Conservation (phyloP, 2,329 filamentous ascomycete genomes). For the Cryphonectria radicalis region DNA sequence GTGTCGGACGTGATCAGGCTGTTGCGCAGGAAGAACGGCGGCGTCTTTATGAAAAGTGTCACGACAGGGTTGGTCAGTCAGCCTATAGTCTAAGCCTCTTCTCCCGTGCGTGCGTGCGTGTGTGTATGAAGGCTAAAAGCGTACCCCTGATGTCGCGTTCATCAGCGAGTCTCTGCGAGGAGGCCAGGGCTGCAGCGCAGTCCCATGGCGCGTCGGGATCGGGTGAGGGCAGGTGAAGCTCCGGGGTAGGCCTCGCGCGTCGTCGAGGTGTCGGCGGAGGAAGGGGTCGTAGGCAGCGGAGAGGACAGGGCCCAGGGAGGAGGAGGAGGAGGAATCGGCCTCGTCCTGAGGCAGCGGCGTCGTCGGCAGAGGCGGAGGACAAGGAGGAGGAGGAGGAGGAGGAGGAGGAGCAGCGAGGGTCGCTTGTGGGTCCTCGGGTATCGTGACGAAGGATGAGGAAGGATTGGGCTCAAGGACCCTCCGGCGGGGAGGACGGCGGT, state of each 20-base stretch:
- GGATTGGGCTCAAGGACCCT: constrained; percentile 25
- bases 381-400: constrained; percentile 33
- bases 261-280: constrained; percentile 52
- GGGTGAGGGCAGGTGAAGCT: constrained; percentile 13
- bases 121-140: constrained; percentile 11
- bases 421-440: constrained; percentile 25
- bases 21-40: constrained; percentile 11
- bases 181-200: constrained; percentile 45
- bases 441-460: constrained; percentile 22
- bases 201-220: constrained; percentile 23
- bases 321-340: constrained; percentile 33
- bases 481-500: constrained; percentile 22
- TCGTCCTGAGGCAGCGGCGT: constrained; percentile 34
- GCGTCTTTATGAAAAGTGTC: constrained; percentile 8
- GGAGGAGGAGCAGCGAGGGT: constrained; percentile 30
- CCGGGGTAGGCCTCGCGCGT: constrained; percentile 36
- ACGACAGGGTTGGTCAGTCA: constrained; percentile 21
- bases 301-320: constrained; percentile 50
- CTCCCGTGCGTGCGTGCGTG: not conserved
- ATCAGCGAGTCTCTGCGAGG: constrained; percentile 55
- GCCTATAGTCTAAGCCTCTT: constrained; percentile 16
- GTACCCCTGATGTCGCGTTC: constrained; percentile 38
- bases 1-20: constrained; percentile 10
- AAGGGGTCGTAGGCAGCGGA: constrained; percentile 62
- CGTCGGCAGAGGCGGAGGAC: constrained; percentile 28